These are phyloP conservation scores for Ophiostoma populinum DNA, from an alignment of 2,329 filamentous ascomycete genomes.

Conservation along the genomic window DNA sequence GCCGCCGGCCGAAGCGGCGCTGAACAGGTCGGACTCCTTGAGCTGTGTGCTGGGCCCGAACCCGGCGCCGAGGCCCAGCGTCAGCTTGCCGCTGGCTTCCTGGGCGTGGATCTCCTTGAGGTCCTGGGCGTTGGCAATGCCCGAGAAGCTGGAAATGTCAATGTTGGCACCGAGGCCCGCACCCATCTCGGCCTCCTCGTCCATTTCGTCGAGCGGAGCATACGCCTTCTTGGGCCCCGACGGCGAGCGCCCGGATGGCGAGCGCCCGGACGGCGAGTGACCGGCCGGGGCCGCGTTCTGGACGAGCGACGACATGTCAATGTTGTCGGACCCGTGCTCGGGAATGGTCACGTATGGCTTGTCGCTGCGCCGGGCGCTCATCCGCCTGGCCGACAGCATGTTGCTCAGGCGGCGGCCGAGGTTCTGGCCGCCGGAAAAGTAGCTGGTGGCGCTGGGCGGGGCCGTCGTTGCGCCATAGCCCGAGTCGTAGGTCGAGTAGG, in stretches of 20 bases:
- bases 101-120: constrained; percentile 28
- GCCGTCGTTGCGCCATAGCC: constrained; percentile 1
- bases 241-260: constrained; percentile 18
- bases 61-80: constrained; percentile 39
- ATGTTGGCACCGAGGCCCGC: too few relatives aligned
- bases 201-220: constrained; percentile 17
- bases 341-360: constrained; percentile 16
- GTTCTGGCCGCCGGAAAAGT: neutral
- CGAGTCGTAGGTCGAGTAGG: constrained; percentile 5
- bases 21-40: constrained; percentile 31
- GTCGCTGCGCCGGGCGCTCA: constrained; percentile 6
- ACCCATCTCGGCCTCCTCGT: constrained; percentile 12
- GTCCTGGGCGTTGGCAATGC: constrained; percentile 27
- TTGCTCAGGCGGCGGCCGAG: constrained; percentile 4
- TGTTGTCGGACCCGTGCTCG: constrained; percentile 18
- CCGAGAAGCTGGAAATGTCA: constrained; percentile 28
- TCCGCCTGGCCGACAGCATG: constrained; percentile 5
- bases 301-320: constrained; percentile 23
- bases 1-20: neutral
- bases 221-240: constrained; percentile 11
- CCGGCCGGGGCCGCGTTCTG: constrained; percentile 24
- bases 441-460: constrained; percentile 1
- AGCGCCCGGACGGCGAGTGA: neutral
- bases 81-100: constrained; percentile 37
- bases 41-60: constrained; percentile 30